phyloP scores from a whole-genome alignment of 768 basidiomycete genomes.

The Tylopilus plumbeoviolaceoides region DNA sequence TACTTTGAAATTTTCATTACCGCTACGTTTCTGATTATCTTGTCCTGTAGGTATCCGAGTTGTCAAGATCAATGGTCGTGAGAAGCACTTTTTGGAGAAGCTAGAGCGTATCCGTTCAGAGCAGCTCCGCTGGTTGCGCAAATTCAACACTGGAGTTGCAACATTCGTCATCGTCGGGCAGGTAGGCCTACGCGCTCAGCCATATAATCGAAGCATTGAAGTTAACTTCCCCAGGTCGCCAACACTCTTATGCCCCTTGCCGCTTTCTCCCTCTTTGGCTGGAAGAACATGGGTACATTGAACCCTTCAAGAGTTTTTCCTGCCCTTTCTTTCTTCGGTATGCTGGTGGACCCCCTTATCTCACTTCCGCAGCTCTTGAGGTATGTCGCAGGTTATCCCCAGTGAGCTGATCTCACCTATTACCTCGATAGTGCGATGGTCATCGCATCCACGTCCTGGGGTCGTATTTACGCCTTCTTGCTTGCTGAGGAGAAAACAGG shows the following conservation, averaged over 20 bases:
- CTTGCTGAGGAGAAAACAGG: constrained; percentile 24
- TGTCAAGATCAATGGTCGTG: constrained; percentile 28
- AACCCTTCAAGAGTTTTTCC: constrained; percentile 24
- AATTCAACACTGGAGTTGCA: constrained; percentile 22
- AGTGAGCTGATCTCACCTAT: neutral
- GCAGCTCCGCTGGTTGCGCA: constrained; percentile 24
- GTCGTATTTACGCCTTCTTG: constrained; percentile 26
- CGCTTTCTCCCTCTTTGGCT: constrained; percentile 29
- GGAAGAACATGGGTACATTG: constrained; percentile 23
- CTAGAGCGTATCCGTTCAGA: constrained; percentile 21
- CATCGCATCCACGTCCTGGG: constrained; percentile 26
- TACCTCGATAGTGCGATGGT: constrained; percentile 18
- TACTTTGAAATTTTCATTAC: neutral
- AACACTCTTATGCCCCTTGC: constrained; percentile 31
- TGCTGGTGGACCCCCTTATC: constrained; percentile 30
- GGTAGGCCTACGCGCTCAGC: neutral
- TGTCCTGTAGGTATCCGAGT: constrained; percentile 20
- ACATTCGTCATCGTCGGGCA: constrained; percentile 26
- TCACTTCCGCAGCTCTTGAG: constrained; percentile 28
- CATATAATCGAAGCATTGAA: constrained; percentile 2
- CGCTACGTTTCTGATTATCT: neutral
- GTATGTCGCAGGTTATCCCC: constrained; percentile 4
- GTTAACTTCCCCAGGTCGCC: constrained; percentile 9
- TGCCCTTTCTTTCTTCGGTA: constrained; percentile 29
- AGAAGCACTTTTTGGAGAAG: constrained; percentile 21